Conservation (phyloP, 768 basidiomycete species). For the Pulveroboletus sp. region DNA sequence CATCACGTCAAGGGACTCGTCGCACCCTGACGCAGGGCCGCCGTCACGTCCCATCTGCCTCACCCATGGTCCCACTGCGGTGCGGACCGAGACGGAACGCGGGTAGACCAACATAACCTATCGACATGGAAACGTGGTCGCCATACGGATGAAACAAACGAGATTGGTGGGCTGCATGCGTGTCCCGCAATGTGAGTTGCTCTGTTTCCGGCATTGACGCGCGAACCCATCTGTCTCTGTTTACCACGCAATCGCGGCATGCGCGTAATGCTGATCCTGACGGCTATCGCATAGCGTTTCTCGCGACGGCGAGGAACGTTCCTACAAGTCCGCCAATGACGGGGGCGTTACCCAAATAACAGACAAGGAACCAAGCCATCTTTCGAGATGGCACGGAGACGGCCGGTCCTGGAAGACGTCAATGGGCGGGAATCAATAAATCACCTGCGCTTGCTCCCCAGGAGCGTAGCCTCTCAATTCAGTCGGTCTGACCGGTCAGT, state of each 20-base stretch:
- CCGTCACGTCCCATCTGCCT: conserved; percentile 9
- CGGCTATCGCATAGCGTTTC: too few relatives aligned
- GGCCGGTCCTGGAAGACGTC: neutral
- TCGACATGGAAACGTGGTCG: conserved; percentile 18
- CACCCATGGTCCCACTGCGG: conserved; percentile 1
- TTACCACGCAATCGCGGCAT: conserved; percentile 1
- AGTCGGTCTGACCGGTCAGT: conserved; percentile 5
- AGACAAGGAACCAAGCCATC: neutral
- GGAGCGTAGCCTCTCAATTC: conserved; percentile 14
- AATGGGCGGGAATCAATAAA: too few relatives aligned
- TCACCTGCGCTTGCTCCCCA: neutral
- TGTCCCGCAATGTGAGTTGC: neutral
- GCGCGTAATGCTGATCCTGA: neutral
- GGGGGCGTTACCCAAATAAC: neutral
- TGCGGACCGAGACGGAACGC: conserved; percentile 16
- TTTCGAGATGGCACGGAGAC: too few relatives aligned
- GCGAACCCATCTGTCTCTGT: neutral
- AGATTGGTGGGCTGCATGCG: too few relatives aligned
- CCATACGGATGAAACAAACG: conserved; percentile 2
- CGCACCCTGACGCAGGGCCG: neutral
- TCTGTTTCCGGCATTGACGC: neutral
- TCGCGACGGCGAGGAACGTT: conserved; percentile 8
- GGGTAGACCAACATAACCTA: neutral
- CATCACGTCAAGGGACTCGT: conserved; percentile 3
- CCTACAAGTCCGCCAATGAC: neutral